Conservation (phyloP, 129 eudicot species). For the Calendula officinalis region DNA sequence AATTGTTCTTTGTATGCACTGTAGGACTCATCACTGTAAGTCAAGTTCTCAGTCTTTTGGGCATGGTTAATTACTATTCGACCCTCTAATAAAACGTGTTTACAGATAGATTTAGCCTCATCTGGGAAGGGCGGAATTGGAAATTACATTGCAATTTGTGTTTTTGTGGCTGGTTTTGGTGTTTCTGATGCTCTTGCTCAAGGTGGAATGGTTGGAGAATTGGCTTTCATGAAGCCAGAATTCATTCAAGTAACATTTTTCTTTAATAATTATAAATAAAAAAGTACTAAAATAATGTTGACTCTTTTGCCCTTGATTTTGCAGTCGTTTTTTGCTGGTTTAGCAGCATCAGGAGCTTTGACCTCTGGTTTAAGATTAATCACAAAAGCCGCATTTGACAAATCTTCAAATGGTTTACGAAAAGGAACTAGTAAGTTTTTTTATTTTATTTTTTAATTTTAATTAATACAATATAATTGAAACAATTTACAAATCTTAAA, state of each 20-base stretch:
- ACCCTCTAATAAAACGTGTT: neutral
- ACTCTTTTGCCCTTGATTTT: constrained; percentile 1
- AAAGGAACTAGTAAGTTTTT: constrained; percentile 53
- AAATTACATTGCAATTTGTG: constrained; percentile 17
- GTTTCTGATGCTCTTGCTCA: constrained; percentile 30
- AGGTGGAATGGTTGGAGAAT: constrained; percentile 31
- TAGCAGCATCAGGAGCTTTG: constrained; percentile 63
- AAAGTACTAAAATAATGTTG: too few species aligned
- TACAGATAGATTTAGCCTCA: constrained; percentile 20
- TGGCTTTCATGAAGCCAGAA: constrained; percentile 22
- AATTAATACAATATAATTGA: too few species aligned
- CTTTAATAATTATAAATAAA: too few species aligned
- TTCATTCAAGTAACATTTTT: constrained; percentile 5
- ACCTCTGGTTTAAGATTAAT: constrained; percentile 56
- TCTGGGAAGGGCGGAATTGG: constrained; percentile 15
- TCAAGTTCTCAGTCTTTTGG: neutral
- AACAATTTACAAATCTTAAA: neutral
- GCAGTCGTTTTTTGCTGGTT: constrained; percentile 62
- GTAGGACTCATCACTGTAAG: constrained; percentile 51
- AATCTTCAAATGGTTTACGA: constrained; percentile 46
- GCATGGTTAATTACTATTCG: neutral
- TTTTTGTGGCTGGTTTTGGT: constrained; percentile 25
- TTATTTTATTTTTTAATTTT: neutral
- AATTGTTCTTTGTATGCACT: constrained; percentile 51
- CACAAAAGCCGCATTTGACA: constrained; percentile 62